phyloP scores from a whole-genome alignment of 2,329 filamentous ascomycete genomes.

The Penicillium sp. region DNA sequence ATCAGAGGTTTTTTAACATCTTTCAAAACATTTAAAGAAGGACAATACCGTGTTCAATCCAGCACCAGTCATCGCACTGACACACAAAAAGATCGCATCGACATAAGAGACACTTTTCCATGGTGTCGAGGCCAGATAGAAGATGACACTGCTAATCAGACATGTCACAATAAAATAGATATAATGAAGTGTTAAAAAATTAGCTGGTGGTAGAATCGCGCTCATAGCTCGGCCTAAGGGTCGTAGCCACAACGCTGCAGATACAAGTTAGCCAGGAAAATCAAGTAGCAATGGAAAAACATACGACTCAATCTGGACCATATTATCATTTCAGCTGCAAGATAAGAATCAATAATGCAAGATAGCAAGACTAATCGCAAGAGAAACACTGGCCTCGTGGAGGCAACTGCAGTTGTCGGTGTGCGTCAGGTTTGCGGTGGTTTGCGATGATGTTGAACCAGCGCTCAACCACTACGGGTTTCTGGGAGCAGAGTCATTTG shows the following conservation, averaged over 20 bases:
- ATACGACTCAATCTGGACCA: constrained; percentile 6
- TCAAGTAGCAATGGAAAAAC: not conserved
- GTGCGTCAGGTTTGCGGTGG: not conserved
- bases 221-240: constrained; percentile 24
- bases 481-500: not conserved
- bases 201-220: constrained; percentile 43
- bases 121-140: constrained; percentile 57
- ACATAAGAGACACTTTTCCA: constrained; percentile 56
- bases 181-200: constrained; percentile 67
- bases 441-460: not conserved
- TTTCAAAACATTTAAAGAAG: constrained; percentile 23
- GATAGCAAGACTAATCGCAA: not conserved
- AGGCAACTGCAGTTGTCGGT: constrained; percentile 2
- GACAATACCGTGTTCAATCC: constrained; percentile 62
- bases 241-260: constrained; percentile 11
- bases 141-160: constrained; percentile 59
- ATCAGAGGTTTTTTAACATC: constrained; percentile 1
- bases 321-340: not conserved
- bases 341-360: not conserved
- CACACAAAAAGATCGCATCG: constrained; percentile 66
- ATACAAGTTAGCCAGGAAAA: not conserved
- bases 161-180: constrained; percentile 62
- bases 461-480: not conserved
- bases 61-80: constrained; percentile 66
- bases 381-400: not conserved